These are phyloP conservation scores for Penicillium cinerascens DNA, from an alignment of 495 filamentous ascomycete genomes.

Conservation along the genomic window DNA sequence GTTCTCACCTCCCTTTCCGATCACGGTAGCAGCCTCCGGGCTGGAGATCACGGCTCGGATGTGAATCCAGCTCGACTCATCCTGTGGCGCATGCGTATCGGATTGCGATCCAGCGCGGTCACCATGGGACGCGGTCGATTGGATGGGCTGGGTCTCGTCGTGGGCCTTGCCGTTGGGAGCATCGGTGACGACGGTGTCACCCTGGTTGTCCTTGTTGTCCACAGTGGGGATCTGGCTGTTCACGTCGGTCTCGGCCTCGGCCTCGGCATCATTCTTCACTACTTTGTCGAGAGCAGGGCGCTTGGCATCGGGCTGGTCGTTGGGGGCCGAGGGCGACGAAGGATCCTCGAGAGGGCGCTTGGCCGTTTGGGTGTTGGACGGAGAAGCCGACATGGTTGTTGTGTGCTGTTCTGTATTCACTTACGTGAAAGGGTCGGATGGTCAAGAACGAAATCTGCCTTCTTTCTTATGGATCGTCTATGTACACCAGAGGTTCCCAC, in stretches of 20 bases:
- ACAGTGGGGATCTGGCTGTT: conserved; percentile 34
- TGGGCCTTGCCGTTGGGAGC: conserved; percentile 54
- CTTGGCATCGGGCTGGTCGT: conserved; percentile 94
- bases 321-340: conserved; percentile 85
- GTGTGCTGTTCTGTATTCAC: conserved; percentile 33
- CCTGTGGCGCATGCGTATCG: conserved; percentile 56
- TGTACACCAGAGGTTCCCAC: conserved; percentile 87
- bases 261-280: conserved; percentile 55
- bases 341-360: conserved; percentile 97
- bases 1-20: conserved; percentile 98
- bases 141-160: conserved; percentile 57
- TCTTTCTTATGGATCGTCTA: conserved; percentile 61
- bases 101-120: conserved; percentile 51
- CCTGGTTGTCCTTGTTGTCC: conserved; percentile 50
- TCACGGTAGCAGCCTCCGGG: conserved; percentile 93
- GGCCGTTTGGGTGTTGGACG: conserved; percentile 60
- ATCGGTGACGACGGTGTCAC: conserved; percentile 72
- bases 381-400: conserved; percentile 57
- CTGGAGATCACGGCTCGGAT: conserved; percentile 94
- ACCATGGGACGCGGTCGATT: conserved; percentile 58
- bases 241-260: conserved; percentile 51
- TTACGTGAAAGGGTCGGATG: conserved; percentile 39
- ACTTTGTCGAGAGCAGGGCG: conserved; percentile 93
- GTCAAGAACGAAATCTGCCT: conserved; percentile 43
- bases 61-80: conserved; percentile 95